These are phyloP conservation scores for Castanea crenata DNA, from an alignment of 306 rosid genomes.

Conservation along the genomic window DNA sequence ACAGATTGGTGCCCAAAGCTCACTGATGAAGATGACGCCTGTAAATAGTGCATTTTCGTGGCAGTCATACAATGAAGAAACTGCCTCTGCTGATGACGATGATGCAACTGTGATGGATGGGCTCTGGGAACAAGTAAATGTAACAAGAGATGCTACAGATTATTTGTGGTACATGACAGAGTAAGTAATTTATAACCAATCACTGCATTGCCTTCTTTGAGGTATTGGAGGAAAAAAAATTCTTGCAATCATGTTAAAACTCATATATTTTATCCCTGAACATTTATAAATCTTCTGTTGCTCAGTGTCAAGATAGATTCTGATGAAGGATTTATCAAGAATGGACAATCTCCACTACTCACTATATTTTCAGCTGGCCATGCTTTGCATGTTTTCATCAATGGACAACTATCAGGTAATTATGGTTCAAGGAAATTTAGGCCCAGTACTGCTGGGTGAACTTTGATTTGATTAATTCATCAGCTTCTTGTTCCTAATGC, in stretches of 20 bases:
- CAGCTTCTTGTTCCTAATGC: constrained; percentile 18
- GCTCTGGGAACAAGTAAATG: constrained; percentile 68
- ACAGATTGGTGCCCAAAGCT: constrained; percentile 57
- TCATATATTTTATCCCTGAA: constrained; percentile 9
- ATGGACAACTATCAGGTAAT: constrained; percentile 84
- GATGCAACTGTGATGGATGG: constrained; percentile 51
- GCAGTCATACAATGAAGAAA: constrained; percentile 75
- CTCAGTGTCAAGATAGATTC: constrained; percentile 73
- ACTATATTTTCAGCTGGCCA: constrained; percentile 87
- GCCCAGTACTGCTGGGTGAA: constrained; percentile 1
- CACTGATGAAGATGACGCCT: constrained; percentile 54
- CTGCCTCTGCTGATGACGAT: constrained; percentile 49
- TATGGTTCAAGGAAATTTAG: neutral
- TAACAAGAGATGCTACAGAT: constrained; percentile 79
- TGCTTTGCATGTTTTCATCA: constrained; percentile 82
- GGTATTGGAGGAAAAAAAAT: neutral
- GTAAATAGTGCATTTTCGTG: constrained; percentile 50
- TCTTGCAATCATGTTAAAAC: constrained; percentile 7
- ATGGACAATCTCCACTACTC: constrained; percentile 64
- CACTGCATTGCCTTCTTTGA: neutral
- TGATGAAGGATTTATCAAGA: constrained; percentile 65
- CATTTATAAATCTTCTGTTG: neutral
- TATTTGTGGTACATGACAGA: constrained; percentile 98
- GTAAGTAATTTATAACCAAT: constrained; percentile 50
- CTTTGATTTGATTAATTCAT: constrained; percentile 17